Percentiles rank a stretch among this genome's conserved stretches.
Conservation (phyloP, 257 asterid species). For the Schizonepeta tenuifolia region DNA sequence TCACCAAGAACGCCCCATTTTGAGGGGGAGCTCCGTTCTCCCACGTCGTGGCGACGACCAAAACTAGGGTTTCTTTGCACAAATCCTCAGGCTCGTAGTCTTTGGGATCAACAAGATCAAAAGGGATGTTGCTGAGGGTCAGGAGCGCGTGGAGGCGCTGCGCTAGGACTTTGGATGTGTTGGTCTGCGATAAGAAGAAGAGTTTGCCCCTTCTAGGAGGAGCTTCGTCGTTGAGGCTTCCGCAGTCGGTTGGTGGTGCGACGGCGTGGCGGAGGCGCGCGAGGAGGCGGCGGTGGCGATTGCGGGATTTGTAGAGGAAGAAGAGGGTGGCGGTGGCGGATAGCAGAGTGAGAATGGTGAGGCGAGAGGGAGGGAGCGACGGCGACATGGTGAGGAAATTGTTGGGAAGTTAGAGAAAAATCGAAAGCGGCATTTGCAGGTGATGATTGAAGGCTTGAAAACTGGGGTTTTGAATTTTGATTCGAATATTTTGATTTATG, state of each 20-base stretch:
- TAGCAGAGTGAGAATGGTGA: slow-evolving; percentile 68
- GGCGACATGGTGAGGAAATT: slow-evolving; percentile 52
- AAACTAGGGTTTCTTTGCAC: slow-evolving; percentile 57
- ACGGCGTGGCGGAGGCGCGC: slow-evolving; percentile 46
- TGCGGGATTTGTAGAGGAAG: slow-evolving; percentile 83
- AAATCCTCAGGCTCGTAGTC: slow-evolving; percentile 95
- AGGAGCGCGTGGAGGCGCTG: slow-evolving; percentile 66
- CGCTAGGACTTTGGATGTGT: slow-evolving; percentile 89
- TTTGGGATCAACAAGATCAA: slow-evolving; percentile 76
- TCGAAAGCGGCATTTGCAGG: slow-evolving; percentile 21
- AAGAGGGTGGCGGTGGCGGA: slow-evolving; percentile 81
- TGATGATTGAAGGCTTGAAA: not conserved
- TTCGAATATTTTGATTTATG: slow-evolving; percentile 1
- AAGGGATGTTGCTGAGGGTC: slow-evolving; percentile 47
- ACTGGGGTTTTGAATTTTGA: slow-evolving; percentile 17
- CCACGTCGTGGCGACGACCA: slow-evolving; percentile 90
- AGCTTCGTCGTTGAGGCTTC: slow-evolving; percentile 8
- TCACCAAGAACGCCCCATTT: slow-evolving; percentile 74
- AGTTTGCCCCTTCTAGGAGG: slow-evolving; percentile 63
- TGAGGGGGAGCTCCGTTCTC: slow-evolving; percentile 77
- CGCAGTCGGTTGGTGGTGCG: not conserved
- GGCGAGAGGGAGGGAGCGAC: slow-evolving; percentile 59
- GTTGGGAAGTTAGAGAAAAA: slow-evolving; percentile 18
- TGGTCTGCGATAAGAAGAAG: slow-evolving; percentile 76
- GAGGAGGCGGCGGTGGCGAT: slow-evolving; percentile 59